These are phyloP conservation scores for Fusarium subglutinans DNA, from an alignment of 2,329 filamentous ascomycete genomes.

Conservation along the genomic window DNA sequence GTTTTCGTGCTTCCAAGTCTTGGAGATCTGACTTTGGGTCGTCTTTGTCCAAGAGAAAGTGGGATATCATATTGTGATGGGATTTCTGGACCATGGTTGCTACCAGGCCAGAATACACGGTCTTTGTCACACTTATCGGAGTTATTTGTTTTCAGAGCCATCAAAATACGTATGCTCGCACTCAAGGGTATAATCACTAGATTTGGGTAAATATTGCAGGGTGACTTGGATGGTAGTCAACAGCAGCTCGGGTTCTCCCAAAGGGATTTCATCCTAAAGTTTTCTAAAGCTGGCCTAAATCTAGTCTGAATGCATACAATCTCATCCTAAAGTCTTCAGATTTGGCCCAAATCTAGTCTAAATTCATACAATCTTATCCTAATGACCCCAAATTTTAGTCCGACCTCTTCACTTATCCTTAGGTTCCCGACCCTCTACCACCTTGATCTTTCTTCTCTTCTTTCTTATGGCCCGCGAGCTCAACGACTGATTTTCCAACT, in stretches of 20 bases:
- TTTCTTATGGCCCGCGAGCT: no score
- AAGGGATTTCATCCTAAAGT: background rate
- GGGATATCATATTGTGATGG: background rate
- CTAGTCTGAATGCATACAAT: background rate
- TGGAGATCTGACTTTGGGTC: background rate
- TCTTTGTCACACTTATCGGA: background rate
- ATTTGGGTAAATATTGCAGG: background rate
- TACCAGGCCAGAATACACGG: background rate
- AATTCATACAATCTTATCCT: no score
- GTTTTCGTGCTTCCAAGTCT: background rate
- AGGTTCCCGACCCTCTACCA: no score
- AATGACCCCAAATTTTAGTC: no score
- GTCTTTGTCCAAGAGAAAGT: background rate
- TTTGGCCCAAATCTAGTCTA: no score
- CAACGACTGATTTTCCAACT: no score
- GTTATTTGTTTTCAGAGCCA: background rate
- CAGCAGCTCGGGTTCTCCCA: background rate
- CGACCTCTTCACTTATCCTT: no score
- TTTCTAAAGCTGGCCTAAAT: background rate
- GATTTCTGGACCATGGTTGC: background rate
- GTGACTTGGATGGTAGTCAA: background rate
- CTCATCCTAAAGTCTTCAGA: background rate
- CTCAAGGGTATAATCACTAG: background rate
- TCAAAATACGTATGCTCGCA: background rate
- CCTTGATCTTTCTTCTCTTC: no score